Conservation (phyloP, 495 filamentous ascomycete genomes). For the Penicillium waksmanii region DNA sequence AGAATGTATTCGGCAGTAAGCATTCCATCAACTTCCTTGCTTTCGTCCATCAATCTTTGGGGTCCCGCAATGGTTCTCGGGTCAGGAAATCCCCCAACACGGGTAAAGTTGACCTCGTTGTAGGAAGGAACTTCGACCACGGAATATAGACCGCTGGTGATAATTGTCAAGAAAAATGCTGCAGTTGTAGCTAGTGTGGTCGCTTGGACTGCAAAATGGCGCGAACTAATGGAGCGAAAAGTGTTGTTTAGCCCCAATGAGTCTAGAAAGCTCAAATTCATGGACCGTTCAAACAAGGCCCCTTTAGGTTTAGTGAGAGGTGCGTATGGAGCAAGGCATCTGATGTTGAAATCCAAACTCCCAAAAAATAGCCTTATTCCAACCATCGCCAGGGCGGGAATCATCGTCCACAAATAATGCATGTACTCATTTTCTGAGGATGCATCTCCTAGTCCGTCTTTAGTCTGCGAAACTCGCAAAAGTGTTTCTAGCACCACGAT, state of each 20-base stretch:
- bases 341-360: conserved; percentile 18
- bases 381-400: conserved; percentile 18
- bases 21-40: not conserved
- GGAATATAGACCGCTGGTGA: conserved; percentile 21
- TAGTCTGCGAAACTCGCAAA: conserved; percentile 13
- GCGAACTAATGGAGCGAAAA: not conserved
- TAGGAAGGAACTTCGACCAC: conserved; percentile 8
- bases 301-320: conserved; percentile 4
- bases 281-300: conserved; percentile 9
- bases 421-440: not conserved
- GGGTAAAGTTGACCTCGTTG: conserved; percentile 8
- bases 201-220: conserved; percentile 17
- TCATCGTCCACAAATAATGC: conserved; percentile 21
- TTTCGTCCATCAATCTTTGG: not conserved
- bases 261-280: conserved; percentile 14
- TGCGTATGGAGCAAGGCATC: conserved; percentile 19
- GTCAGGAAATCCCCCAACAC: conserved; percentile 3
- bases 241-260: conserved; percentile 2
- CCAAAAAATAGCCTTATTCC: conserved; percentile 7
- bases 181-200: conserved; percentile 13
- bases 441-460: conserved; percentile 16
- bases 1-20: conserved; percentile 16
- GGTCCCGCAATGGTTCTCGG: conserved; percentile 6
- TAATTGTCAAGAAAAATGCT: conserved; percentile 16
- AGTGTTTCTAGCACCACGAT: conserved; percentile 16